Evolutionary conservation across 805 yeast genomes (phyloP).

Genomic region (Ogataea henricii): DNA sequence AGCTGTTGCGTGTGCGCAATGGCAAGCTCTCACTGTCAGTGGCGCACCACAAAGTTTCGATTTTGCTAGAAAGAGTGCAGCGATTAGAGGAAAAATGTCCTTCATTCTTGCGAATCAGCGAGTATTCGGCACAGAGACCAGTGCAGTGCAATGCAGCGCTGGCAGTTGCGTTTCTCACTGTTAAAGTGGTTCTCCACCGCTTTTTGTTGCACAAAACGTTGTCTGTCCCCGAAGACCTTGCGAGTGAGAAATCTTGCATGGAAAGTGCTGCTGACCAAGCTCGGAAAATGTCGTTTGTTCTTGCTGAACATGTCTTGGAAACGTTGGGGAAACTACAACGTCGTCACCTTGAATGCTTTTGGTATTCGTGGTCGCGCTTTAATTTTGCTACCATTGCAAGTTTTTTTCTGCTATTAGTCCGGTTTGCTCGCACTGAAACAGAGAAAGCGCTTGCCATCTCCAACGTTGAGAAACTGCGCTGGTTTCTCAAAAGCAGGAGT

Average conservation of each 20-base stretch:
- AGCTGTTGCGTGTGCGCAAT: conserved; percentile 6
- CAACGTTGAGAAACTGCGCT: conserved; percentile 17
- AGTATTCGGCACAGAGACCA: neutral
- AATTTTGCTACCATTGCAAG: conserved; percentile 20
- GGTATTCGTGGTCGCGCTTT: conserved; percentile 22
- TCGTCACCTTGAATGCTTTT: conserved; percentile 17
- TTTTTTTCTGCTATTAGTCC: conserved; percentile 13
- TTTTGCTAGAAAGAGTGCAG: conserved; percentile 6
- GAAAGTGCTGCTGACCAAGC: conserved; percentile 4
- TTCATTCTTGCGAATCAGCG: conserved; percentile 9
- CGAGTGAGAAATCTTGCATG: neutral
- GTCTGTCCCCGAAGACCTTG: neutral
- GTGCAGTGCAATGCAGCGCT: conserved; percentile 11
- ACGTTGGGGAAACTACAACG: conserved; percentile 9
- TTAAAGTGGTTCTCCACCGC: conserved; percentile 7
- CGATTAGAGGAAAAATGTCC: conserved; percentile 8
- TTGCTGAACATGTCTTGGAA: conserved; percentile 8
- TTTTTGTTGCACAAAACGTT: conserved; percentile 13
- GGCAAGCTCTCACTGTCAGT: conserved; percentile 5
- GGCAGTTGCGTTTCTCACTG: conserved; percentile 13
- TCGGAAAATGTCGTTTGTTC: conserved; percentile 5
- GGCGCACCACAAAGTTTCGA: conserved; percentile 4
- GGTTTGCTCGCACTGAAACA: conserved; percentile 2
- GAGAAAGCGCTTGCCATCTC: conserved; percentile 1
- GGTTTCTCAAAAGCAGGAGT: conserved; percentile 15